A percentile compares a stretch with the other conserved stretches of the same genome.
Conservation (phyloP, 176 grass and related monocot genomes). For the Chrysopogon serrulatus region DNA sequence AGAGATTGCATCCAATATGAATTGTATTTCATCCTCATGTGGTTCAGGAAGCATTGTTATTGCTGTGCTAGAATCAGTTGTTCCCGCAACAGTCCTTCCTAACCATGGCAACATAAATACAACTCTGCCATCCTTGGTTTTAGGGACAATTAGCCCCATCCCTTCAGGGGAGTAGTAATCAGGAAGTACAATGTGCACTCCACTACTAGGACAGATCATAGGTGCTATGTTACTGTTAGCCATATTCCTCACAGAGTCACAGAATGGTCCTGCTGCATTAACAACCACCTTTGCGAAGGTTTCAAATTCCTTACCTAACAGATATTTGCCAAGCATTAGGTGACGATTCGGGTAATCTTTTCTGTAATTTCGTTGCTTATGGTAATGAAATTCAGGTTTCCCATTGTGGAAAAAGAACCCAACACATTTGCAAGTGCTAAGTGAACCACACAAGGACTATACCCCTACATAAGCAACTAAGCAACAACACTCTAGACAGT, state of each 20-base stretch:
- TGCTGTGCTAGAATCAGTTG: slow-evolving; percentile 73
- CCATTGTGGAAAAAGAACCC: not conserved
- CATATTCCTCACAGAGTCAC: slow-evolving; percentile 90
- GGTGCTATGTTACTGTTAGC: slow-evolving; percentile 51
- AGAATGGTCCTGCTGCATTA: slow-evolving; percentile 88
- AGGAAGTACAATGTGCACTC: slow-evolving; percentile 93
- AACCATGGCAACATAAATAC: slow-evolving; percentile 98
- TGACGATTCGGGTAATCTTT: not conserved
- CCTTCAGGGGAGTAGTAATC: slow-evolving; percentile 95
- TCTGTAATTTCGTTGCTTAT: not conserved
- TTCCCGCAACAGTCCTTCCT: slow-evolving; percentile 80
- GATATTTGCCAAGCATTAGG: not conserved
- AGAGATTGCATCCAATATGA: slow-evolving; percentile 91
- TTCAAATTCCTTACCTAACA: slow-evolving; percentile 75
- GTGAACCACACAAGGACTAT: not conserved
- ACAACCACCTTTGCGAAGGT: slow-evolving; percentile 80
- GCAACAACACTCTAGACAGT: not conserved
- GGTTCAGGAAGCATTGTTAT: slow-evolving; percentile 98
- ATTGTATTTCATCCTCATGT: slow-evolving; percentile 98
- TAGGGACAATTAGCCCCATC: slow-evolving; percentile 93
- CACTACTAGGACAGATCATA: slow-evolving; percentile 87
- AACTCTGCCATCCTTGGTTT: slow-evolving; percentile 98
- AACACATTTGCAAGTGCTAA: slow-evolving; percentile 22
- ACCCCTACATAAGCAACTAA: not conserved
- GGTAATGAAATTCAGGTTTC: not conserved